Percentiles rank a stretch among this genome's conserved stretches.
Evolutionary conservation across 148 eudicot genomes (phyloP).

Genomic region (Rhododendron ovatum): DNA sequence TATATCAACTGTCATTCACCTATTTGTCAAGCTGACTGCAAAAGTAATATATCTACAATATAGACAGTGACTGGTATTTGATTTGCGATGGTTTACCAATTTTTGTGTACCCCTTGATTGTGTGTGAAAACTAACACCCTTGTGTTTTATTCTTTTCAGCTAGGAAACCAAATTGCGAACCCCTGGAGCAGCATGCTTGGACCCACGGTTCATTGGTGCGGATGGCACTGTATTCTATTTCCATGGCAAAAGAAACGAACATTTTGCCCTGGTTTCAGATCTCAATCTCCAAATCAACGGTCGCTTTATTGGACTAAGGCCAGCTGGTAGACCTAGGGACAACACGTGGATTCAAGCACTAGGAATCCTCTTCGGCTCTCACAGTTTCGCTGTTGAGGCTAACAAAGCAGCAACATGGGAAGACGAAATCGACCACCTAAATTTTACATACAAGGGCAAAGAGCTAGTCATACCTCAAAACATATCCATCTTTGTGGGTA

Average conservation of each 20-base stretch:
- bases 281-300: constrained; percentile 17
- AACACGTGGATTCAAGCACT: constrained; percentile 24
- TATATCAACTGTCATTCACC: constrained; percentile 50
- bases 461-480: background rate
- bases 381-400: constrained; percentile 28
- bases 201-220: constrained; percentile 24
- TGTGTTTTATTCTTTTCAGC: background rate
- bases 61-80: background rate
- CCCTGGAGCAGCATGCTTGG: constrained; percentile 23
- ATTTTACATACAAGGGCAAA: constrained; percentile 18
- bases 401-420: constrained; percentile 27
- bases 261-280: constrained; percentile 20
- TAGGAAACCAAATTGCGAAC: constrained; percentile 19
- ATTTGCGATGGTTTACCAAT: too few species aligned
- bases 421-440: constrained; percentile 22
- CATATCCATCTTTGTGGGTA: constrained; percentile 21
- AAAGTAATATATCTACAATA: constrained; percentile 28
- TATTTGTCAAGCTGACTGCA: constrained; percentile 52
- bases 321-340: constrained; percentile 13
- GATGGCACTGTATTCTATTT: constrained; percentile 24
- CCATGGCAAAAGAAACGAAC: constrained; percentile 22
- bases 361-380: constrained; percentile 18
- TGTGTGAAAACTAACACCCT: background rate
- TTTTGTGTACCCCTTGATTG: too few species aligned
- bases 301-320: constrained; percentile 20